A percentile compares a stretch with the other conserved stretches of the same genome.
Evolutionary conservation across 495 filamentous ascomycete species (phyloP).

Genomic region (Talaromyces adpressus): DNA sequence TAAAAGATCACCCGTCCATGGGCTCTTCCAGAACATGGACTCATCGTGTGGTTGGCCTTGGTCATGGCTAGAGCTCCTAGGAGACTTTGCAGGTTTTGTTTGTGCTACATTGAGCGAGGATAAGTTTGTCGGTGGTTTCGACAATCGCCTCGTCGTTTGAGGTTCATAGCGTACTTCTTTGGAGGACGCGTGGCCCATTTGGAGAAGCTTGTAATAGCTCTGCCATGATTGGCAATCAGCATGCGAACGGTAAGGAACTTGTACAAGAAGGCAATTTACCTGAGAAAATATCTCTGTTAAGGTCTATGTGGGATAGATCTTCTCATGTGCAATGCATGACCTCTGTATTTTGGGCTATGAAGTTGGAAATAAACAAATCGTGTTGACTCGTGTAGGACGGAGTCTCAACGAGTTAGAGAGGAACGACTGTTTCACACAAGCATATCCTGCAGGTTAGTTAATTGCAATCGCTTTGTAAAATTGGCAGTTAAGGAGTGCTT

Average conservation of each 20-base stretch:
- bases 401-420: background rate
- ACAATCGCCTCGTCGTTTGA: conserved; percentile 32
- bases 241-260: conserved; percentile 5
- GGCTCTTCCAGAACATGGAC: conserved; percentile 10
- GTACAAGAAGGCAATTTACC: conserved; percentile 9
- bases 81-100: conserved; percentile 13
- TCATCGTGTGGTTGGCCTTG: background rate
- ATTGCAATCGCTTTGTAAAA: background rate
- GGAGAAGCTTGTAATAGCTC: conserved; percentile 16
- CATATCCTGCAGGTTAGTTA: background rate
- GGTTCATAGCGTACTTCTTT: conserved; percentile 29
- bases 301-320: background rate
- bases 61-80: conserved; percentile 7
- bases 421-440: background rate
- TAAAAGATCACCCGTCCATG: conserved; percentile 9
- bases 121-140: conserved; percentile 30
- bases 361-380: background rate
- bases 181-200: conserved; percentile 15
- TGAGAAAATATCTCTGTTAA: background rate
- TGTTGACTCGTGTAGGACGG: background rate
- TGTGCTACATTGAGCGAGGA: conserved; percentile 2
- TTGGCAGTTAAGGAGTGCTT: background rate
- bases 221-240: conserved; percentile 25
- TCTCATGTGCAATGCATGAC: background rate
- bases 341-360: background rate